Conservation (phyloP, 2,329 filamentous ascomycete species). For the Hypoxylon sp. region DNA sequence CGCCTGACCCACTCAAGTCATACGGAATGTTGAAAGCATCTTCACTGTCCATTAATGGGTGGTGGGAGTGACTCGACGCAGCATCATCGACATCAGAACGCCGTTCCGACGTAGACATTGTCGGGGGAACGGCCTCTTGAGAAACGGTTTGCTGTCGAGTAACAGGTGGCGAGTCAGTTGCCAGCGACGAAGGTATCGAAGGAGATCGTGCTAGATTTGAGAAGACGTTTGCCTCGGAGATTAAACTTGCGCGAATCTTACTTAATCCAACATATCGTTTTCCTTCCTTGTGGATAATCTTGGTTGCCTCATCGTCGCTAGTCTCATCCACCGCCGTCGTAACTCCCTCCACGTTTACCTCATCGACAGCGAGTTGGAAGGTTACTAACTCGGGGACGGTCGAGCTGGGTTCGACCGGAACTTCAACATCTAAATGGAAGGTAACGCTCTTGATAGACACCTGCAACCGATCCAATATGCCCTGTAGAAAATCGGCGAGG, state of each 20-base stretch:
- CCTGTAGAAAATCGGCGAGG: conserved; percentile 75
- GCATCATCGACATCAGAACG: conserved; percentile 49
- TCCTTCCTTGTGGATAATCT: conserved; percentile 63
- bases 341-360: conserved; percentile 73
- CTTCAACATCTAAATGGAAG: conserved; percentile 70
- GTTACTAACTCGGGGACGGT: conserved; percentile 64
- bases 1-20: conserved; percentile 52
- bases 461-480: conserved; percentile 75
- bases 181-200: conserved; percentile 65
- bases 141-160: conserved; percentile 43
- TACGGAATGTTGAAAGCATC: conserved; percentile 66
- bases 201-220: conserved; percentile 66
- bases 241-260: conserved; percentile 69
- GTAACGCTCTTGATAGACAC: conserved; percentile 71
- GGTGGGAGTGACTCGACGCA: conserved; percentile 46
- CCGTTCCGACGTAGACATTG: conserved; percentile 23
- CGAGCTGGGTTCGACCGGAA: conserved; percentile 59
- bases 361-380: conserved; percentile 70
- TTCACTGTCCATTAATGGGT: conserved; percentile 59
- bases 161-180: conserved; percentile 56
- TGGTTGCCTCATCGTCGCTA: conserved; percentile 46
- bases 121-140: conserved; percentile 35
- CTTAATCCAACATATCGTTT: conserved; percentile 72
- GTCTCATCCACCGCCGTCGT: conserved; percentile 51
- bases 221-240: conserved; percentile 74